A percentile compares a stretch with the other conserved stretches of the same genome.
phyloP scores from a whole-genome alignment of 352 stramenopile species.

The Phytophthora agathidicida region DNA sequence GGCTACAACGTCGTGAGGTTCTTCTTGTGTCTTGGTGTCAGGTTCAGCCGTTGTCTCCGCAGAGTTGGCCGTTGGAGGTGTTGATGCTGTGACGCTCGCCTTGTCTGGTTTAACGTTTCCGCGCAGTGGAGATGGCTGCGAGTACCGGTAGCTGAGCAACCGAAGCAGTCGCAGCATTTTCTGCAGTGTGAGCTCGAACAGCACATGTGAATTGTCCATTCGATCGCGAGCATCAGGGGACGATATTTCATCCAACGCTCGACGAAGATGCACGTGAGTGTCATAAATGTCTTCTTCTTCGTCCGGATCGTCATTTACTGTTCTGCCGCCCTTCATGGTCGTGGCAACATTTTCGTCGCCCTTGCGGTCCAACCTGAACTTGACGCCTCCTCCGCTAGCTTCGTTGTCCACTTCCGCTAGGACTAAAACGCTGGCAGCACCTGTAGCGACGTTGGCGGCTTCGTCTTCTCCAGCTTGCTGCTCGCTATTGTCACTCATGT shows the following conservation, averaged over 20 bases:
- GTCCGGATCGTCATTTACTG: constrained; percentile 8
- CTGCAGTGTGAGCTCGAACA: constrained; percentile 79
- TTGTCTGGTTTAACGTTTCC: constrained; percentile 8
- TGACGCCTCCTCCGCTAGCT: constrained; percentile 60
- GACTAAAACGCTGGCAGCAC: constrained; percentile 58
- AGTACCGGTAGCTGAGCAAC: constrained; percentile 81
- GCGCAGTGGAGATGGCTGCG: constrained; percentile 40
- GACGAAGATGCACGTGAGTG: constrained; percentile 73
- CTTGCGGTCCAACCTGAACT: constrained; percentile 72
- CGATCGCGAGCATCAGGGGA: constrained; percentile 72
- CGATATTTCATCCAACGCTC: constrained; percentile 64
- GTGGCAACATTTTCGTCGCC: constrained; percentile 3
- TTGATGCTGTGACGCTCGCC: not conserved
- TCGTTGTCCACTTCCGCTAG: constrained; percentile 75
- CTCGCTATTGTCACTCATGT: constrained; percentile 42
- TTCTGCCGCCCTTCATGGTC: constrained; percentile 3
- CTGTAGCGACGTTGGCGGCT: constrained; percentile 33
- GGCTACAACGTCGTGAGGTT: constrained; percentile 6
- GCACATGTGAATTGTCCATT: constrained; percentile 81
- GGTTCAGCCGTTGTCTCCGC: constrained; percentile 4
- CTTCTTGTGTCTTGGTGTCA: constrained; percentile 24
- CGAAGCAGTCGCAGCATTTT: constrained; percentile 76
- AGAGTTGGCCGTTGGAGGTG: constrained; percentile 6
- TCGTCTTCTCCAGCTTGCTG: constrained; percentile 30
- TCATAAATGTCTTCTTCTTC: constrained; percentile 56